phyloP scores from a whole-genome alignment of 441 rosid genomes.

The Aquilaria agallochum region DNA sequence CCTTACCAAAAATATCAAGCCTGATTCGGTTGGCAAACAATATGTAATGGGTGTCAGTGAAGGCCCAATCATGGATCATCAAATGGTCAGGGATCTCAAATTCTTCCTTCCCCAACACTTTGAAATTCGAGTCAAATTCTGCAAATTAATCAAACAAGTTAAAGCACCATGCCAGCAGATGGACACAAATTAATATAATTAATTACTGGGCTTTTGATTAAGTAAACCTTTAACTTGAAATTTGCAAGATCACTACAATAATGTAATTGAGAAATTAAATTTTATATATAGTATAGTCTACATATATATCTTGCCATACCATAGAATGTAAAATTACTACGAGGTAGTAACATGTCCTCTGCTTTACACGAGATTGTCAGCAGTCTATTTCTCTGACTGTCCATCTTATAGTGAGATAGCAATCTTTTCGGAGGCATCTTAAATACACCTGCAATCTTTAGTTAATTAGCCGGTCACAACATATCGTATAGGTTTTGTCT shows the following conservation, averaged over 20 bases:
- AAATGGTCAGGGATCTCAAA: constrained; percentile 68
- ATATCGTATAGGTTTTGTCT: neutral
- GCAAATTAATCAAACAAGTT: constrained; percentile 5
- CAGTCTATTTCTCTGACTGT: constrained; percentile 50
- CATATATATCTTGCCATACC: constrained; percentile 22
- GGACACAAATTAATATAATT: neutral
- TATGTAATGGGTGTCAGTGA: constrained; percentile 71
- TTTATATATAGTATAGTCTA: neutral
- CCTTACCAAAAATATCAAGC: constrained; percentile 58
- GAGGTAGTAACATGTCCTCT: constrained; percentile 85
- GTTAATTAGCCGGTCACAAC: neutral
- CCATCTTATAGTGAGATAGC: constrained; percentile 81
- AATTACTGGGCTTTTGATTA: neutral
- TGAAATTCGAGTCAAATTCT: constrained; percentile 68
- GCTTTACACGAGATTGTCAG: constrained; percentile 77
- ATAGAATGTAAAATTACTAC: constrained; percentile 73
- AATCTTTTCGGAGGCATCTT: constrained; percentile 86
- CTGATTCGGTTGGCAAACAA: constrained; percentile 74
- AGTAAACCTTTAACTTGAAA: neutral
- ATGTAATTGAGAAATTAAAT: neutral
- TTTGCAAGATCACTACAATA: neutral
- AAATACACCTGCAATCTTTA: constrained; percentile 43
- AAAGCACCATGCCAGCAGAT: neutral
- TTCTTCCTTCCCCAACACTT: constrained; percentile 44
- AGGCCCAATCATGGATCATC: constrained; percentile 97